A percentile compares a stretch with the other conserved stretches of the same genome.
These are phyloP conservation scores for Pyricularia sp. DNA, from an alignment of 2,329 filamentous ascomycete species.

Conservation along the genomic window DNA sequence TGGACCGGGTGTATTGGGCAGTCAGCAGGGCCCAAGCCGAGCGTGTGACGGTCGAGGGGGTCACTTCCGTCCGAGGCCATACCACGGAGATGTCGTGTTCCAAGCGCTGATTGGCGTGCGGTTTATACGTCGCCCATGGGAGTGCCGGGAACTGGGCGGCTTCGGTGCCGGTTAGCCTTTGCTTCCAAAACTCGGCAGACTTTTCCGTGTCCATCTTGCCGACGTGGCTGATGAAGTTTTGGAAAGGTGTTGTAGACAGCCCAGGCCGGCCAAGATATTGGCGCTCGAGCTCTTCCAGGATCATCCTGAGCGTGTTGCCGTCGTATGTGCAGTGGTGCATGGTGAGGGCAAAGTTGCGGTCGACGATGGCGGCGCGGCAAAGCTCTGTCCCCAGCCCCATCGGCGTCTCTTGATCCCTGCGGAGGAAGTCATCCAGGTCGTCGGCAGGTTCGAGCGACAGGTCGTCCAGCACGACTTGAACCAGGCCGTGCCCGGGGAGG, in stretches of 20 bases:
- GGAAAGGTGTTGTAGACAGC: not conserved
- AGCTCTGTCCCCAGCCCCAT: conserved; percentile 35
- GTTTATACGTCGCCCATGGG: not conserved
- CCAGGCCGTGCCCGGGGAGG: conserved; percentile 28
- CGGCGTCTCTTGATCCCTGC: conserved; percentile 25
- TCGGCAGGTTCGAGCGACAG: conserved; percentile 22
- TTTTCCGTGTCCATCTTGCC: not conserved
- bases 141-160: not conserved
- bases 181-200: not conserved
- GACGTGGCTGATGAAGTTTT: not conserved
- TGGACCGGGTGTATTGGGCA: not conserved
- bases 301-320: conserved; percentile 17
- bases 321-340: conserved; percentile 50
- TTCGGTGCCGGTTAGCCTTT: not conserved
- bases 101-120: not conserved
- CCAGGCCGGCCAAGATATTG: not conserved
- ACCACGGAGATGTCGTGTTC: not conserved
- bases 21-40: not conserved
- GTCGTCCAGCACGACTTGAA: conserved; percentile 34
- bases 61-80: not conserved
- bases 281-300: not conserved
- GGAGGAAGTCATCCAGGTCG: conserved; percentile 30
- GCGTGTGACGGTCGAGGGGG: not conserved
- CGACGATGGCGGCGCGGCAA: conserved; percentile 34
- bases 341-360: conserved; percentile 36